phyloP scores from a whole-genome alignment of 371 early-diverging fungal species.

The Saksenaea vasiformis region DNA sequence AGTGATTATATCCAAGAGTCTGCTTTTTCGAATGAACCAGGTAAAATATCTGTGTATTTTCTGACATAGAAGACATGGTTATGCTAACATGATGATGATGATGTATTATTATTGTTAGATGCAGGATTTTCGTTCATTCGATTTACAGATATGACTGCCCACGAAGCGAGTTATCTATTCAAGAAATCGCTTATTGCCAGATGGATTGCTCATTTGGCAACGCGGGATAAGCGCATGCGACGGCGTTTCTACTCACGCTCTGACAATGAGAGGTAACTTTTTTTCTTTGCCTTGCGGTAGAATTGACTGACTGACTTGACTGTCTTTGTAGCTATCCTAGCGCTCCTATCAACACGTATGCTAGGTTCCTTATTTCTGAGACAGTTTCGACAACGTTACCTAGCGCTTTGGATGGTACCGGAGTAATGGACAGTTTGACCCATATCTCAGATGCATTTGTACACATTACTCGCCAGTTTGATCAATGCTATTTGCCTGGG shows the following conservation, averaged over 20 bases:
- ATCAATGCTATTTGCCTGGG: conserved; percentile 39
- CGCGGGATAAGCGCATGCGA: conserved; percentile 35
- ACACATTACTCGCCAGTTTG: conserved; percentile 21
- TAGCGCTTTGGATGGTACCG: conserved; percentile 18
- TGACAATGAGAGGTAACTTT: conserved; percentile 12
- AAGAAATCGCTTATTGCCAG: conserved; percentile 49
- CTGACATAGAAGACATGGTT: not conserved
- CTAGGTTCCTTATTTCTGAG: conserved; percentile 47
- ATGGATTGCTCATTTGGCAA: conserved; percentile 53
- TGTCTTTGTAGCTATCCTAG: conserved; percentile 23
- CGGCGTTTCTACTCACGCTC: conserved; percentile 37
- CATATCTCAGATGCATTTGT: conserved; percentile 27
- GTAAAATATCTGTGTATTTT: conserved; percentile 12
- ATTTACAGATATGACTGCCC: conserved; percentile 59
- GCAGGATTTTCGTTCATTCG: conserved; percentile 66
- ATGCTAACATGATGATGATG: not conserved
- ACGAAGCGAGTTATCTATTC: conserved; percentile 57
- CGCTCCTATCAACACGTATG: conserved; percentile 45
- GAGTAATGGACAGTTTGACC: conserved; percentile 34
- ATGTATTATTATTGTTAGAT: too few species aligned
- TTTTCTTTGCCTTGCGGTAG: not conserved
- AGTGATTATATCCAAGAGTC: conserved; percentile 55
- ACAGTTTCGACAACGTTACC: conserved; percentile 29
- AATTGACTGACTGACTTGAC: not conserved
- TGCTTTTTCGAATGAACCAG: conserved; percentile 33